Percentiles rank a stretch among this genome's conserved stretches.
Evolutionary conservation across 805 yeast genomes (phyloP).

Genomic region (Lipomyces spencermartinsiae): DNA sequence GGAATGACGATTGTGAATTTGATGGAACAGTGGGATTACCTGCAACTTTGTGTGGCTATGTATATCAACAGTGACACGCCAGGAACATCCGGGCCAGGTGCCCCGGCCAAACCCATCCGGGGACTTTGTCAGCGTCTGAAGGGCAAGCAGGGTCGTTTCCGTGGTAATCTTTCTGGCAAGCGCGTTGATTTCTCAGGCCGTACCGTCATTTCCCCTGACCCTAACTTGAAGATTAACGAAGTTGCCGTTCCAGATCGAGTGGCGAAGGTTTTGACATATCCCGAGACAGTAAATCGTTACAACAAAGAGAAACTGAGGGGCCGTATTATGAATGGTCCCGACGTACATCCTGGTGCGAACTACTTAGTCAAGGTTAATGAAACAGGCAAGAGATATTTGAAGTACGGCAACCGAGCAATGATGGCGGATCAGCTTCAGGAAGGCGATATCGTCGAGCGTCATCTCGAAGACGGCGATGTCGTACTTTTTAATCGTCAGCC

Average conservation of each 20-base stretch:
- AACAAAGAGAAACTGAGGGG: constrained; percentile 78
- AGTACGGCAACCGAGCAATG: constrained; percentile 83
- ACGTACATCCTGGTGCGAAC: constrained; percentile 94
- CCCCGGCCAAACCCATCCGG: constrained; percentile 71
- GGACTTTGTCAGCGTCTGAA: constrained; percentile 97
- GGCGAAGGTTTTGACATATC: constrained; percentile 93
- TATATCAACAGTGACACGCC: constrained; percentile 97
- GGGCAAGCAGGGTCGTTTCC: constrained; percentile 98
- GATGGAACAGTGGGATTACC: constrained; percentile 97
- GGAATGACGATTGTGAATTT: constrained; percentile 91
- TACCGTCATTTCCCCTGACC: constrained; percentile 98
- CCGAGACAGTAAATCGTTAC: constrained; percentile 91
- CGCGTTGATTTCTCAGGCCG: constrained; percentile 98
- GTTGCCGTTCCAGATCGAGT: constrained; percentile 98
- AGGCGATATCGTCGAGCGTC: constrained; percentile 96
- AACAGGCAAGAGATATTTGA: constrained; percentile 80
- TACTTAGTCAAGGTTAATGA: constrained; percentile 80
- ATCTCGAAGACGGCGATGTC: constrained; percentile 94
- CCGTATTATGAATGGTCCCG: constrained; percentile 83
- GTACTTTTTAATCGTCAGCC: constrained; percentile 98
- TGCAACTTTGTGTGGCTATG: constrained; percentile 95
- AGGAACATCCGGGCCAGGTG: constrained; percentile 58
- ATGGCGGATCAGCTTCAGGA: constrained; percentile 76
- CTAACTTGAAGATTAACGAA: constrained; percentile 90
- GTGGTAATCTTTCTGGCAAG: constrained; percentile 97